Conservation (phyloP, 169 alveolate genomes). For the Cryptosporidium parvum region DNA sequence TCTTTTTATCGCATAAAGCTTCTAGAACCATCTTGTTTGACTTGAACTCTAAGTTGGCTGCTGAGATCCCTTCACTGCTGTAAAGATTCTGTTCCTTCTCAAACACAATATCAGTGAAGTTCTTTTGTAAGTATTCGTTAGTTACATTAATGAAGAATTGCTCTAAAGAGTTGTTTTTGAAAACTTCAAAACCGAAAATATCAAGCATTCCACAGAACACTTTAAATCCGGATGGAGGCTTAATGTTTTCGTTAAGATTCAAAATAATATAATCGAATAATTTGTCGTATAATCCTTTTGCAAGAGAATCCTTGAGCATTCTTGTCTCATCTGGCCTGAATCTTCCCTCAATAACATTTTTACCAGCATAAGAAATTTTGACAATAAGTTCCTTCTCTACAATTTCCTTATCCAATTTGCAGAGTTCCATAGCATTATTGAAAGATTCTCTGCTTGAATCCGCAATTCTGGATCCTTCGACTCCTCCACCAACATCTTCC, state of each 20-base stretch:
- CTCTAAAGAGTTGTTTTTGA: slow-evolving; percentile 94
- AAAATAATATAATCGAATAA: slow-evolving; percentile 95
- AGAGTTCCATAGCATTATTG: slow-evolving; percentile 86
- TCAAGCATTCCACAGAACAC: slow-evolving; percentile 95
- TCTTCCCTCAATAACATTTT: slow-evolving; percentile 86
- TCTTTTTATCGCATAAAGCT: slow-evolving; percentile 79
- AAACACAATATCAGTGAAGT: slow-evolving; percentile 94
- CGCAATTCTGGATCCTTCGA: slow-evolving; percentile 87
- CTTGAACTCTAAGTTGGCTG: slow-evolving; percentile 87
- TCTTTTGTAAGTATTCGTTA: slow-evolving; percentile 95
- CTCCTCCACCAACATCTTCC: slow-evolving; percentile 88
- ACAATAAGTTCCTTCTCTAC: slow-evolving; percentile 84
- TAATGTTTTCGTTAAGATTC: slow-evolving; percentile 92
- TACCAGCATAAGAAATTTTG: slow-evolving; percentile 85
- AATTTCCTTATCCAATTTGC: slow-evolving; percentile 83
- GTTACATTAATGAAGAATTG: slow-evolving; percentile 95
- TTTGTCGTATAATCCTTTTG: slow-evolving; percentile 96
- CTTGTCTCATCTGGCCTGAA: slow-evolving; percentile 88
- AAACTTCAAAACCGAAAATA: slow-evolving; percentile 96
- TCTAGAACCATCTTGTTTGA: slow-evolving; percentile 80
- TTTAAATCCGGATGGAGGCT: slow-evolving; percentile 88
- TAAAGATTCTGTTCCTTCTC: slow-evolving; percentile 90
- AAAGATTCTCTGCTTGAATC: slow-evolving; percentile 80
- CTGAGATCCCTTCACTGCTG: slow-evolving; percentile 87
- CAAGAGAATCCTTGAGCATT: slow-evolving; percentile 87